phyloP scores from a whole-genome alignment of 352 stramenopile species.

The Phytophthora cryptogea region DNA sequence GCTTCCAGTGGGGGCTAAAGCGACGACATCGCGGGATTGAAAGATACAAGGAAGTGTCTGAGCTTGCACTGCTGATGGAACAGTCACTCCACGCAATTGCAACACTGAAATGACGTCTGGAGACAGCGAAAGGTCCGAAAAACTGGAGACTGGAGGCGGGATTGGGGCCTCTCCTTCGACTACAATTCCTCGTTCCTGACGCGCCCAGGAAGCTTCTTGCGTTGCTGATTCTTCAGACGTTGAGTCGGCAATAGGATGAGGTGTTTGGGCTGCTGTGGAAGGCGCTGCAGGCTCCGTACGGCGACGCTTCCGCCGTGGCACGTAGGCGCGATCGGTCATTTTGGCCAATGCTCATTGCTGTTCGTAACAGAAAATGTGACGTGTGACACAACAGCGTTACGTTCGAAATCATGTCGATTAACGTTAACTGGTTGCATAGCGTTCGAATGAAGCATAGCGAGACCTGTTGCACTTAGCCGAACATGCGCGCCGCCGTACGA shows the following conservation, averaged over 20 bases:
- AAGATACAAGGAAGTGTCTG: constrained; percentile 89
- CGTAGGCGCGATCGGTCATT: constrained; percentile 36
- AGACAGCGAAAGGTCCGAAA: constrained; percentile 43
- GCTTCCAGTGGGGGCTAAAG: constrained; percentile 92
- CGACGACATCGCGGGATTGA: constrained; percentile 91
- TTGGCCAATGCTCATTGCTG: not conserved
- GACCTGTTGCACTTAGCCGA: constrained; percentile 62
- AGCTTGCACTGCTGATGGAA: constrained; percentile 97
- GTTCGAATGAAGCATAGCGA: constrained; percentile 9
- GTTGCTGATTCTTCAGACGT: constrained; percentile 2
- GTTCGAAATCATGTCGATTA: constrained; percentile 20
- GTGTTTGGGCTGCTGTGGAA: not conserved
- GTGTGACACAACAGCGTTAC: constrained; percentile 10
- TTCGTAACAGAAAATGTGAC: constrained; percentile 14
- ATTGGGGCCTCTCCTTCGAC: constrained; percentile 38
- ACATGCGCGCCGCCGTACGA: constrained; percentile 87
- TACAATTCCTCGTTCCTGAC: constrained; percentile 56
- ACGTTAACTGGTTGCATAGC: constrained; percentile 10
- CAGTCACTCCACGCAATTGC: constrained; percentile 53
- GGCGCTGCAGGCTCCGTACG: constrained; percentile 17
- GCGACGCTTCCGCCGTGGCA: constrained; percentile 47
- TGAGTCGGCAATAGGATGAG: not conserved
- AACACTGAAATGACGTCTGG: constrained; percentile 31
- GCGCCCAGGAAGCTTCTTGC: constrained; percentile 54
- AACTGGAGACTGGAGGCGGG: constrained; percentile 37